phyloP scores from a whole-genome alignment of 1,139 yeast genomes.

The Saccharomyces pastorianus region DNA sequence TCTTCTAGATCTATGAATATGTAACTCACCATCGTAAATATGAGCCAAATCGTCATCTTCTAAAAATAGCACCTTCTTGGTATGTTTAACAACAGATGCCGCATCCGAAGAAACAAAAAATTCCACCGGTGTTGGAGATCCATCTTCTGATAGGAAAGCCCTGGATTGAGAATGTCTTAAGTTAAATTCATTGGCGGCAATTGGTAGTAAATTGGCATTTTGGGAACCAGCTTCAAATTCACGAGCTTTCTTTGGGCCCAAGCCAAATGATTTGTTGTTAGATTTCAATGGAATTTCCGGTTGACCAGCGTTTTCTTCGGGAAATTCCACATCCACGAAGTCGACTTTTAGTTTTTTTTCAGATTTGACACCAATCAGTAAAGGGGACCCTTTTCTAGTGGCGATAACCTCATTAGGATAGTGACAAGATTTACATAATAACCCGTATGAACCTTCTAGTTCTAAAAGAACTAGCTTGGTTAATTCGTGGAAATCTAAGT shows the following conservation, averaged over 20 bases:
- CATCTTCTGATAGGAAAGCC: slow-evolving; percentile 87
- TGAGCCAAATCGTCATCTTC: slow-evolving; percentile 99
- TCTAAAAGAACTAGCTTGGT: slow-evolving; percentile 89
- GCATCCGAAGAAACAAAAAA: slow-evolving; percentile 96
- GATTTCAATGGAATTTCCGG: slow-evolving; percentile 30
- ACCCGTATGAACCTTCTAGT: slow-evolving; percentile 95
- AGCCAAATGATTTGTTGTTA: slow-evolving; percentile 2
- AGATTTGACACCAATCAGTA: slow-evolving; percentile 93
- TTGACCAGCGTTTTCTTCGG: slow-evolving; percentile 43
- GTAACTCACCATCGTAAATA: slow-evolving; percentile 95
- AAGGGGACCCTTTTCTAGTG: slow-evolving; percentile 96
- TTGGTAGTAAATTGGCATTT: slow-evolving; percentile 33
- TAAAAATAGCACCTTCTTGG: slow-evolving; percentile 89
- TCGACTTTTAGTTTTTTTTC: slow-evolving; percentile 93
- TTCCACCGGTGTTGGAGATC: slow-evolving; percentile 89
- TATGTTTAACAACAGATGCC: slow-evolving; percentile 94
- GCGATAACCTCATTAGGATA: slow-evolving; percentile 96
- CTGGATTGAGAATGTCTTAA: slow-evolving; percentile 87
- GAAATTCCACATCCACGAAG: slow-evolving; percentile 96
- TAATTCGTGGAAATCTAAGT: slow-evolving; percentile 80
- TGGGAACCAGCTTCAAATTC: slow-evolving; percentile 30
- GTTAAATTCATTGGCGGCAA: slow-evolving; percentile 40
- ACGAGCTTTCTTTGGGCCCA: slow-evolving; percentile 10
- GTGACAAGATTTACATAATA: slow-evolving; percentile 82
- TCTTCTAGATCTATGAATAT: slow-evolving; percentile 91